A percentile compares a stretch with the other conserved stretches of the same genome.
Conservation (phyloP, 2,329 filamentous ascomycete species). For the Gremmenia infestans region DNA sequence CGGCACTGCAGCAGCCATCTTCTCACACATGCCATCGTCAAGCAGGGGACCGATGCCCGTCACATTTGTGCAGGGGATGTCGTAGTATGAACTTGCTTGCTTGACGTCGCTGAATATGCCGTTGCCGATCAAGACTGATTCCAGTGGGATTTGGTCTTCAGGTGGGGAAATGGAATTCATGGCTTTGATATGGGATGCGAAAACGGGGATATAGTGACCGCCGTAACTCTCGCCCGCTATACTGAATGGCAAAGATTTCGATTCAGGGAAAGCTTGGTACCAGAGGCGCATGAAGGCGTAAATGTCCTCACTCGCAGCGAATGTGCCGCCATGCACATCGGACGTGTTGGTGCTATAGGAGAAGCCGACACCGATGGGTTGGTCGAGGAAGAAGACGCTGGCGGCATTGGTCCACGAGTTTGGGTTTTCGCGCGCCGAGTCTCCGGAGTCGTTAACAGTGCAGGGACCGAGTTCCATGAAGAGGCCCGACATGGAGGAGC, state of each 20-base stretch:
- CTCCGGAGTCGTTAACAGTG: constrained; percentile 36
- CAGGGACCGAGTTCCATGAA: constrained; percentile 43
- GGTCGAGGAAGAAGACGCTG: constrained; percentile 36
- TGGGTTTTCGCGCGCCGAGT: constrained; percentile 33
- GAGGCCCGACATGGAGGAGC: constrained; percentile 37
- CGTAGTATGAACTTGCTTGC: constrained; percentile 51
- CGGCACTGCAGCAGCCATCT: constrained; percentile 12
- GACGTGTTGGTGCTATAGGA: constrained; percentile 29
- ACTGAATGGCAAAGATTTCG: constrained; percentile 36
- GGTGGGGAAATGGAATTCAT: constrained; percentile 26
- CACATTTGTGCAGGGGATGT: constrained; percentile 30
- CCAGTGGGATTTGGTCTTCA: constrained; percentile 40
- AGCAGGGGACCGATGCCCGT: constrained; percentile 20
- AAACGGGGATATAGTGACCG: constrained; percentile 38
- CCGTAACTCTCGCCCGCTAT: constrained; percentile 26
- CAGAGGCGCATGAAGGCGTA: constrained; percentile 22
- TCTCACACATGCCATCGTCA: constrained; percentile 8
- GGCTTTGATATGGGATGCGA: constrained; percentile 16
- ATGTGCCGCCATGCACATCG: constrained; percentile 7
- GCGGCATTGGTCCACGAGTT: constrained; percentile 36
- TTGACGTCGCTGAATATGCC: constrained; percentile 50
- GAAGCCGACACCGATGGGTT: constrained; percentile 37
- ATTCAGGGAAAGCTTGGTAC: constrained; percentile 39
- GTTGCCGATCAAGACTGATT: constrained; percentile 48
- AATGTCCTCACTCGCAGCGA: constrained; percentile 21